Evolutionary conservation across 805 yeast genomes (phyloP).

Genomic region (Sugiyamaella lignohabitans): DNA sequence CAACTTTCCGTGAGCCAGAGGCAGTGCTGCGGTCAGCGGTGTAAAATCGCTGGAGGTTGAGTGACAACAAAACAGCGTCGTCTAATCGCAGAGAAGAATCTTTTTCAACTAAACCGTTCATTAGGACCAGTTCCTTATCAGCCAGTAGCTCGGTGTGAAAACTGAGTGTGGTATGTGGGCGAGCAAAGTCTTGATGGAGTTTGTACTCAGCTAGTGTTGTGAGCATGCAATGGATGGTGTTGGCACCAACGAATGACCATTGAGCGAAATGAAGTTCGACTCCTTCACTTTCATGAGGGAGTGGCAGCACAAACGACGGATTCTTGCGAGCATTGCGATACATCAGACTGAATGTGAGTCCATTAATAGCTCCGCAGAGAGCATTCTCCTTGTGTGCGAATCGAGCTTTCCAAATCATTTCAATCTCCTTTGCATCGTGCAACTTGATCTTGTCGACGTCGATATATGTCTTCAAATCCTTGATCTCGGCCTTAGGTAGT

Average conservation of each 20-base stretch:
- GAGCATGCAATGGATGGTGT: constrained; percentile 81
- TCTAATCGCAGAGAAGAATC: constrained; percentile 60
- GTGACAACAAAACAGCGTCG: constrained; percentile 66
- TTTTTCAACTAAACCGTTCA: constrained; percentile 79
- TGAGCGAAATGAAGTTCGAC: constrained; percentile 85
- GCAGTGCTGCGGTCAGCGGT: constrained; percentile 28
- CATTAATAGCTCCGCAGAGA: constrained; percentile 58
- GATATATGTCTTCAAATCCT: constrained; percentile 63
- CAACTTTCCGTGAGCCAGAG: constrained; percentile 43
- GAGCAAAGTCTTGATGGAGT: constrained; percentile 82
- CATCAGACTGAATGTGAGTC: constrained; percentile 55
- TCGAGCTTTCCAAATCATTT: constrained; percentile 82
- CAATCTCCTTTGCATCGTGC: constrained; percentile 58
- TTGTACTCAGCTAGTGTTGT: constrained; percentile 90
- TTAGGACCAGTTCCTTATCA: constrained; percentile 59
- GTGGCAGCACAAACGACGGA: constrained; percentile 84
- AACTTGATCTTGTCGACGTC: constrained; percentile 58
- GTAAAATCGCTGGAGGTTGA: constrained; percentile 48
- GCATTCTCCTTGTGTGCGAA: constrained; percentile 55
- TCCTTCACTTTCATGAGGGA: constrained; percentile 51
- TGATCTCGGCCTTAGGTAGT: constrained; percentile 40
- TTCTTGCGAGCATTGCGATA: constrained; percentile 59
- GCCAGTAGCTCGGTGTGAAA: constrained; percentile 71
- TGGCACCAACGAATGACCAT: constrained; percentile 83
- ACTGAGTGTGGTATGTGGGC: constrained; percentile 87